These are phyloP conservation scores for Aquilaria sinensis DNA, from an alignment of 345 rosid species.

Conservation along the genomic window DNA sequence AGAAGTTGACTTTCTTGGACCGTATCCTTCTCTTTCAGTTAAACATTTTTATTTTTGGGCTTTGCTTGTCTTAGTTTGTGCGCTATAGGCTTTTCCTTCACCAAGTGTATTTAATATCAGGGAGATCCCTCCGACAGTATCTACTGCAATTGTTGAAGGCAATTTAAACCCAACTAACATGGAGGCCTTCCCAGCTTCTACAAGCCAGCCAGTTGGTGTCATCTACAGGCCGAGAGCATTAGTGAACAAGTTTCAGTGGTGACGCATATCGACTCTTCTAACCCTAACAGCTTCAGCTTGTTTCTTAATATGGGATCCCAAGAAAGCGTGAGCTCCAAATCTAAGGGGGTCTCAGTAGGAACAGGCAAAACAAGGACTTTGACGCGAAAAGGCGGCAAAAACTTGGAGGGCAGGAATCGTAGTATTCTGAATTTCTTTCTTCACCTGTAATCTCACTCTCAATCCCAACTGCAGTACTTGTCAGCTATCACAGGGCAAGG, in stretches of 20 bases:
- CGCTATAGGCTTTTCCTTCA: conserved; percentile 18
- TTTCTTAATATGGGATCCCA: conserved; percentile 26
- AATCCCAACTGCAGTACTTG: too few species aligned
- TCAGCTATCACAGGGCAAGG: too few species aligned
- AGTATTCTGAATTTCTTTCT: conserved; percentile 67
- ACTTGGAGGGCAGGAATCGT: conserved; percentile 22
- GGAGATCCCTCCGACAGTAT: conserved; percentile 64
- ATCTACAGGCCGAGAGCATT: conserved; percentile 12
- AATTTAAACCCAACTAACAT: conserved; percentile 54
- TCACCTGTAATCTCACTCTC: conserved; percentile 20
- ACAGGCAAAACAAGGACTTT: conserved; percentile 24
- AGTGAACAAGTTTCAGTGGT: conserved; percentile 28
- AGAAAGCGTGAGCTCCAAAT: conserved; percentile 48
- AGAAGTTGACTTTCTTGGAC: conserved; percentile 80
- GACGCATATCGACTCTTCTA: conserved; percentile 22
- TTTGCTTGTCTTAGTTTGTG: background rate
- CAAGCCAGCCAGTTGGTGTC: conserved; percentile 7
- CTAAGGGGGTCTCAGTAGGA: conserved; percentile 24
- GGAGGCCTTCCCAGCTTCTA: conserved; percentile 53
- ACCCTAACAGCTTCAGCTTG: background rate
- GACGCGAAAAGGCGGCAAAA: conserved; percentile 25
- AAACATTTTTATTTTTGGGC: background rate
- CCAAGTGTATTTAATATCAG: conserved; percentile 28
- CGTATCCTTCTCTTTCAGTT: conserved; percentile 54
- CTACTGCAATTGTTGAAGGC: conserved; percentile 74